A percentile compares a stretch with the other conserved stretches of the same genome.
These are phyloP conservation scores for Coemansia sp. DNA, from an alignment of 192 early-diverging fungal species.

Conservation along the genomic window DNA sequence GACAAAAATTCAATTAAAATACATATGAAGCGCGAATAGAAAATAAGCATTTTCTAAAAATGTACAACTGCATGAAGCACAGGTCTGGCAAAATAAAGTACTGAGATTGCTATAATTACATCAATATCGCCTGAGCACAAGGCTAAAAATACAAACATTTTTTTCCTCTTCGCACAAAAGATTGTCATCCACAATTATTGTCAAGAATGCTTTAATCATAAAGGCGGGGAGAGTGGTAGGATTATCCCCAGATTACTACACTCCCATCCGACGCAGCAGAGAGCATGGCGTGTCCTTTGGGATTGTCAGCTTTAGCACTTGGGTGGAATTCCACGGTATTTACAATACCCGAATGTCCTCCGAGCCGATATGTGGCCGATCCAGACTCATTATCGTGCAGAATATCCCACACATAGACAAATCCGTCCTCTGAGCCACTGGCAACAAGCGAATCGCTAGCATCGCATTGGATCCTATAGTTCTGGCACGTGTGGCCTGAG, in stretches of 20 bases:
- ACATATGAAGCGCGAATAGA: not conserved
- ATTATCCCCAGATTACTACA: slow-evolving; percentile 42
- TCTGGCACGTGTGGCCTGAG: slow-evolving; percentile 76
- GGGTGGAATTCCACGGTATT: slow-evolving; percentile 43
- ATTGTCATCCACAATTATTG: not conserved
- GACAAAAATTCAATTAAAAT: slow-evolving; percentile 2
- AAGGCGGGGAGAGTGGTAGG: not conserved
- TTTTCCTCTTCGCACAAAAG: not conserved
- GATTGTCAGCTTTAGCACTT: not conserved
- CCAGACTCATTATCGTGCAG: slow-evolving; percentile 56
- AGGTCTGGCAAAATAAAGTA: not conserved
- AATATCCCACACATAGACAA: slow-evolving; percentile 85
- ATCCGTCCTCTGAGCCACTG: slow-evolving; percentile 89
- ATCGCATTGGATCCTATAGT: slow-evolving; percentile 76
- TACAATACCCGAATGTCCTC: slow-evolving; percentile 44
- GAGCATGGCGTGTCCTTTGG: slow-evolving; percentile 25
- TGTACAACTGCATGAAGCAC: not conserved
- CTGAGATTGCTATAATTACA: slow-evolving; percentile 4
- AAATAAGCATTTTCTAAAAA: not conserved
- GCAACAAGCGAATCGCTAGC: slow-evolving; percentile 75
- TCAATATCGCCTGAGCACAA: not conserved
- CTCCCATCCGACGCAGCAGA: slow-evolving; percentile 47
- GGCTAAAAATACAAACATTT: slow-evolving; percentile 17
- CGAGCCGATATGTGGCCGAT: slow-evolving; percentile 7
- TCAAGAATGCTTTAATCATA: not conserved